phyloP scores from a whole-genome alignment of 257 asterid species.

The Leonotis leonurus region DNA sequence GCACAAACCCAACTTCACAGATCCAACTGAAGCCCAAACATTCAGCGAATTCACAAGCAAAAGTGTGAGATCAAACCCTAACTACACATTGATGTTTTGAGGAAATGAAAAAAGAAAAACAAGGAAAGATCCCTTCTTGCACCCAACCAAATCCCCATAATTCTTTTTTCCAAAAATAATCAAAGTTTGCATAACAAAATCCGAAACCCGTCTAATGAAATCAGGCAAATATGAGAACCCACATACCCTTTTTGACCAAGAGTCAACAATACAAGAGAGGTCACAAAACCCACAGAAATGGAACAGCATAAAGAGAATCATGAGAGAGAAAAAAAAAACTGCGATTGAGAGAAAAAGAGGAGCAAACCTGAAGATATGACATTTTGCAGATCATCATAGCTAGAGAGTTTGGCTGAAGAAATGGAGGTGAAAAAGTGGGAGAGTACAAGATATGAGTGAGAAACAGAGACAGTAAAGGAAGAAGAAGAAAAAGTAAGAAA shows the following conservation, averaged over 20 bases:
- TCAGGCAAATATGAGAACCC: constrained; percentile 17
- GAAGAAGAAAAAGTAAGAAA: constrained; percentile 25
- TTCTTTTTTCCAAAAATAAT: constrained; percentile 1
- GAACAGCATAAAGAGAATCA: background rate
- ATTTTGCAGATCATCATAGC: constrained; percentile 16
- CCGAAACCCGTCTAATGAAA: constrained; percentile 15
- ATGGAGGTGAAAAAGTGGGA: constrained; percentile 11
- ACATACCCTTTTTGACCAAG: constrained; percentile 19
- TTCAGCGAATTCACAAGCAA: constrained; percentile 13
- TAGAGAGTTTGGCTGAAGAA: constrained; percentile 11
- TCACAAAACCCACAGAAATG: constrained; percentile 16
- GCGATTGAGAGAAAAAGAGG: no score
- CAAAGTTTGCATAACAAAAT: background rate
- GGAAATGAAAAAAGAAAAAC: no score
- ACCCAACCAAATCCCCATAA: constrained; percentile 9
- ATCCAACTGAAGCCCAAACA: constrained; percentile 19
- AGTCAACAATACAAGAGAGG: constrained; percentile 16
- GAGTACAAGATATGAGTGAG: constrained; percentile 20
- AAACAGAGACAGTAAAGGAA: background rate
- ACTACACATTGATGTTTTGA: background rate
- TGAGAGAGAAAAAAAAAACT: background rate
- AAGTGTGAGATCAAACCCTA: constrained; percentile 18
- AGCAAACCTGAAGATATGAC: constrained; percentile 30
- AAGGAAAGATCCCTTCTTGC: constrained; percentile 5
- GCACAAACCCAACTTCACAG: constrained; percentile 21